Base-by-base conservation (phyloP, 2,329 filamentous ascomycete genomes). In the Aureobasidium sp. region DNA sequence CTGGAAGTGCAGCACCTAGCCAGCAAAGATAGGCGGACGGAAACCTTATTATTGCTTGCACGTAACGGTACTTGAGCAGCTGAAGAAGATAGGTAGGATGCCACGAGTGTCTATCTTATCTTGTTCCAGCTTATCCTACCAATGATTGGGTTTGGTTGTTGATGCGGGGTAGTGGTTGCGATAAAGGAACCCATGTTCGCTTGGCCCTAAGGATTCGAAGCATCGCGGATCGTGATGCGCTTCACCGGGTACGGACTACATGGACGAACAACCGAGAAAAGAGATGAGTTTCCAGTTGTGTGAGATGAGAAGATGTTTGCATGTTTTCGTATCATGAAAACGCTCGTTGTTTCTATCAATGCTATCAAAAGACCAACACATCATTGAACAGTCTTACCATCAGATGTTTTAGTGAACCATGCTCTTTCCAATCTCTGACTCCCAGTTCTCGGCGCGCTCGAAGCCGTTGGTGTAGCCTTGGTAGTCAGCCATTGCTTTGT, bases 341-440 rank as follows among this genome's bases (percentile, higher is more conserved):
- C 32, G 7, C 9, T 10, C 32, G 6, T 34, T 34, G 32, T 0
- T 34, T 34, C 32, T 34, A 34, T 10, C 32, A 34, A 34, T 34
- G 3, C 32, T 10, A 34, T 34, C 32, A 34, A 34, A 34, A 34
- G 1, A 2, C 6, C 32, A 34, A 12, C 1, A 34, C 6, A 2
- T 34, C 32, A 1, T 20, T 1, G 20, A 34, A 34, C 6, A 34
- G 10, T 8, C 32, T 34, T 34, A 34, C 20, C 41, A 4, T 42
- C 7, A 23, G 10, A 1, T 1, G 9, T 2, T 26, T 15, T 29
- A 62, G 41, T 64, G 64, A 58, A 75, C 74, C 87, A 90, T 90
- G 15, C 80, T 80, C 81, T 91, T 91, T 41, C 89, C 90, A 81
- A 96, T 96, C 77, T 95, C 88, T 71, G 88, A 91, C 74, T 87